A percentile compares a stretch with the other conserved stretches of the same genome.
These are phyloP conservation scores for Oryza brachyantha DNA, from an alignment of 176 grass and related monocot genomes.

Conservation along the genomic window DNA sequence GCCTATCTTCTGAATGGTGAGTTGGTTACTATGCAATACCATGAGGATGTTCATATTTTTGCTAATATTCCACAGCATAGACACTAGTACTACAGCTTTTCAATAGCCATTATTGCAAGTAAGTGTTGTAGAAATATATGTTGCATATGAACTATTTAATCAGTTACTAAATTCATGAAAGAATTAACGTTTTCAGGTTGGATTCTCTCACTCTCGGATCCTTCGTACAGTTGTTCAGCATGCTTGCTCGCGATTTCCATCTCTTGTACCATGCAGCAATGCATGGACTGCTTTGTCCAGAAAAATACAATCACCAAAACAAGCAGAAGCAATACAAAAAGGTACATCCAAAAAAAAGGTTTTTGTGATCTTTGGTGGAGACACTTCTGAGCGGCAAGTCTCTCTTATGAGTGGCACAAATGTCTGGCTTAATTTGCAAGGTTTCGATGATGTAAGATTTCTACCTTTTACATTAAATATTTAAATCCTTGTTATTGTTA, in stretches of 20 bases:
- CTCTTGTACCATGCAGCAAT: conserved; percentile 56
- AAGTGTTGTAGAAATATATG: conserved; percentile 11
- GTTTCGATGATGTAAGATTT: conserved; percentile 82
- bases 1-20: not conserved
- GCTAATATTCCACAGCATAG: not conserved
- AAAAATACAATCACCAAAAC: conserved; percentile 41
- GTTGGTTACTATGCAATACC: not conserved
- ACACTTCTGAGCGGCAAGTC: conserved; percentile 95
- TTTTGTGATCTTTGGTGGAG: conserved; percentile 92
- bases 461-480: conserved; percentile 10
- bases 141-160: conserved; percentile 25
- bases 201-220: conserved; percentile 87
- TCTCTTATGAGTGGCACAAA: conserved; percentile 98
- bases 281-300: conserved; percentile 65
- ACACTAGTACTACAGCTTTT: not conserved
- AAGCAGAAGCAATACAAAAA: conserved; percentile 36
- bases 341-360: conserved; percentile 47
- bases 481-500: not conserved
- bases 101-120: conserved; percentile 10
- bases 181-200: conserved; percentile 66
- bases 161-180: conserved; percentile 4
- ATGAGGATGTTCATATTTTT: conserved; percentile 25
- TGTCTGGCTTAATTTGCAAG: conserved; percentile 97
- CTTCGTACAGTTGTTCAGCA: conserved; percentile 81
- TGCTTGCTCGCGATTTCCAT: conserved; percentile 75